Conservation (phyloP, 2,329 filamentous ascomycete species). For the Grosmannia clavigera region DNA sequence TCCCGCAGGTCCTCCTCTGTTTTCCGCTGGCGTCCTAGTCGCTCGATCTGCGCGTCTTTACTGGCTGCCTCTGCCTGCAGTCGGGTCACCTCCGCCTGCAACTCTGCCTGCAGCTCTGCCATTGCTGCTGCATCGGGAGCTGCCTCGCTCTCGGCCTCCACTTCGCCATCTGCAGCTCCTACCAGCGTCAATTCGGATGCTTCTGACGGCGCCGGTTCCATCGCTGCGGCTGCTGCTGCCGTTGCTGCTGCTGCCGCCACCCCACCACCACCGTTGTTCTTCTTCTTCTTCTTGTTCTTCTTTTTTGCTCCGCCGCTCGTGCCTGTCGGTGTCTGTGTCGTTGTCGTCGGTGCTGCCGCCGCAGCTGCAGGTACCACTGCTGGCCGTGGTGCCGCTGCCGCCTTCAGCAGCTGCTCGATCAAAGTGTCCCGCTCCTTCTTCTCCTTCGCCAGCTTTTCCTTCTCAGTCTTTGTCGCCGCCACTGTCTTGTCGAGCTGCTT, state of each 20-base stretch:
- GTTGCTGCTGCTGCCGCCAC: slow-evolving; percentile 21
- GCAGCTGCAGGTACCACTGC: neutral
- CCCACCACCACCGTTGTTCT: slow-evolving; percentile 26
- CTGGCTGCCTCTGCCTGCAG: slow-evolving; percentile 38
- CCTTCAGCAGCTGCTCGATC: slow-evolving; percentile 5
- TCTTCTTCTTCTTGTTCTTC: slow-evolving; percentile 88
- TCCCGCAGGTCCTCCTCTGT: slow-evolving; percentile 70
- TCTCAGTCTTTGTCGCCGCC: slow-evolving; percentile 28
- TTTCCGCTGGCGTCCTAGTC: slow-evolving; percentile 55
- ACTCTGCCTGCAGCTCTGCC: neutral
- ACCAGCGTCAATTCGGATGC: slow-evolving; percentile 14
- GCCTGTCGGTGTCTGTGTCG: neutral
- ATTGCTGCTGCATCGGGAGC: neutral
- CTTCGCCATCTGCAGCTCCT: slow-evolving; percentile 13
- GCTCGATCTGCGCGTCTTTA: slow-evolving; percentile 63
- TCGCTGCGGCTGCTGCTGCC: slow-evolving; percentile 13
- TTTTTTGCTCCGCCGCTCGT: slow-evolving; percentile 32
- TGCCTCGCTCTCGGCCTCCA: slow-evolving; percentile 11
- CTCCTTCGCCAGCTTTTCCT: slow-evolving; percentile 26
- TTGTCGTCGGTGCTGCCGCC: slow-evolving; percentile 4
- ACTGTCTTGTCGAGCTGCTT: slow-evolving; percentile 31
- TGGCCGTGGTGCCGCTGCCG: neutral
- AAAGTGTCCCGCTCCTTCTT: slow-evolving; percentile 3
- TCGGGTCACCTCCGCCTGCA: neutral
- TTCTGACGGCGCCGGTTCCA: slow-evolving; percentile 21